Evolutionary conservation across 495 filamentous ascomycete species (phyloP), one percentile per base, ranked within the genome.

Genomic region (Aspergillus conjunctus): DNA sequence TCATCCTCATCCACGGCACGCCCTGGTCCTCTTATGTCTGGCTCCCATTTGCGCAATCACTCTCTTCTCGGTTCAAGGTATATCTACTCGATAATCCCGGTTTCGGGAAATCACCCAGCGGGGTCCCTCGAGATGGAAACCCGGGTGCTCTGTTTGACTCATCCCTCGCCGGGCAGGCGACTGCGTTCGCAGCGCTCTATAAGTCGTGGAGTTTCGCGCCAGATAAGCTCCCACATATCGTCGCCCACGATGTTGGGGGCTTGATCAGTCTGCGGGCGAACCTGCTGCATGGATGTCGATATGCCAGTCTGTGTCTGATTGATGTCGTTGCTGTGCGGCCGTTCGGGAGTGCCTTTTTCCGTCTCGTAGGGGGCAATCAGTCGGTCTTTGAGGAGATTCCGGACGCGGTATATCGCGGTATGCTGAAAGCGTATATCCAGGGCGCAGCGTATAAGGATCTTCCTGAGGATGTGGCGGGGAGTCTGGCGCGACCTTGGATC

Each of bases 31-130:
- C 71, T 0, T 41, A 17, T 12, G 62, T 75, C n/a, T 77, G 73
- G 72, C n/a, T 39, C 8, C 32, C 60, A 33, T 66, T 68, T 30
- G 74, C 72, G 2, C 52, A 58, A 11, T 52, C 71, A 9, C 60
- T 75, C 30, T 45, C 71, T 9, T 46, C 33, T 15, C 51, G 65
- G 37, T 73, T 68, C 54, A 56, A 63, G n/a, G 66, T 77, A 58
- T 71, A 77, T 53, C 64, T 77, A n/a, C 75, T 70, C 50, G 74
- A 77, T 58, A 72, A 71, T 31, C 74, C 74, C 7, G 72, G 72
- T 12, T 77, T 70, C 63, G 74, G 74, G 22, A 31, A 51, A 4
- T 66, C 63, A 3, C 62, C 61, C 0, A 61, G 61, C 11, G 64
- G 66, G 54, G 46, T 55, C 1, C 59, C 68, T 1, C 56, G 14